These are phyloP conservation scores for Jatropha multifida DNA, from an alignment of 441 rosid species.

Conservation along the genomic window DNA sequence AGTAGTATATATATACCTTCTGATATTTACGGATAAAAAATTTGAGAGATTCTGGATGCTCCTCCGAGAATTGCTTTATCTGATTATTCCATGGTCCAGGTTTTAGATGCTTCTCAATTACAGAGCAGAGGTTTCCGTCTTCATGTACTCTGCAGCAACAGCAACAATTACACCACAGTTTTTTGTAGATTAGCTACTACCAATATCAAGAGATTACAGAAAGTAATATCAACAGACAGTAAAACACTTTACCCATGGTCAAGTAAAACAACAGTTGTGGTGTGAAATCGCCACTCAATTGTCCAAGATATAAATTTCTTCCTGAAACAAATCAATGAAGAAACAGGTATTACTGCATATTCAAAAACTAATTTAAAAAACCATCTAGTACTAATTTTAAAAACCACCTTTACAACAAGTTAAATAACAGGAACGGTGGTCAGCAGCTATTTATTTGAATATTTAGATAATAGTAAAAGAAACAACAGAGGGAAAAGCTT, in stretches of 20 bases:
- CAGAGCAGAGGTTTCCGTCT: constrained; percentile 49
- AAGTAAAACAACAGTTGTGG: constrained; percentile 52
- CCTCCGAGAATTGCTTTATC: constrained; percentile 59
- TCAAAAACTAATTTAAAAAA: neutral
- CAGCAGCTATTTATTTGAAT: neutral
- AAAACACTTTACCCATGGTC: constrained; percentile 58
- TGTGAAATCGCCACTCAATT: constrained; percentile 86
- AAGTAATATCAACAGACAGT: neutral
- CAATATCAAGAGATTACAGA: neutral
- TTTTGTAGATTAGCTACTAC: no score
- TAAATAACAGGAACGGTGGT: neutral
- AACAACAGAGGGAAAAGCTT: neutral
- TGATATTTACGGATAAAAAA: constrained; percentile 57
- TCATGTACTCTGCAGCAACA: constrained; percentile 53
- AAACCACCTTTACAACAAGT: no score
- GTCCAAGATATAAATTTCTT: constrained; percentile 74
- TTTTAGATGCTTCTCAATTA: constrained; percentile 64
- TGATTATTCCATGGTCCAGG: constrained; percentile 74
- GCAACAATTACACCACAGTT: neutral
- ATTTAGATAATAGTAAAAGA: neutral
- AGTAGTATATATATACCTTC: constrained; percentile 40
- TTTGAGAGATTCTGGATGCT: constrained; percentile 53
- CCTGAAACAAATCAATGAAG: constrained; percentile 38
- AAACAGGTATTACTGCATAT: neutral
- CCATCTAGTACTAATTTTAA: neutral